A percentile compares a stretch with the other conserved stretches of the same genome.
Evolutionary conservation across 768 basidiomycete species (phyloP).

Genomic region (Hebeloma cylindrosporum): DNA sequence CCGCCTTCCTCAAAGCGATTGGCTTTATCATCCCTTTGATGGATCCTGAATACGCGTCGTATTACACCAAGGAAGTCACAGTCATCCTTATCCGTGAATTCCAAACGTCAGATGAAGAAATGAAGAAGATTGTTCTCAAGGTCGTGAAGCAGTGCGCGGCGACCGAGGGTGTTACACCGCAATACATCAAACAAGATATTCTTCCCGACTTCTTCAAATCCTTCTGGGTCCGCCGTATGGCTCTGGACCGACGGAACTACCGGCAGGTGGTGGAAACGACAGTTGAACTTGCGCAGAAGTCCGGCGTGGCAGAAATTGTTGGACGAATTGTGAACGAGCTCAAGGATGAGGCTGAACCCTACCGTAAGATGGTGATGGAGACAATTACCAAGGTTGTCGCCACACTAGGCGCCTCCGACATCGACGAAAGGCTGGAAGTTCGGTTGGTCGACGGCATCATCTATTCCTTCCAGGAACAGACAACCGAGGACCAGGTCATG

Average conservation of each 20-base stretch:
- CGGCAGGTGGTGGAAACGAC: conserved; percentile 98
- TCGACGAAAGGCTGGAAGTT: conserved; percentile 94
- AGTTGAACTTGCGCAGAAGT: conserved; percentile 95
- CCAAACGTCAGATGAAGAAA: conserved; percentile 99
- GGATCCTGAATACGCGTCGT: conserved; percentile 99
- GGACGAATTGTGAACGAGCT: conserved; percentile 85
- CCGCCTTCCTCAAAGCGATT: conserved; percentile 95
- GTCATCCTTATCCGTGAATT: conserved; percentile 98
- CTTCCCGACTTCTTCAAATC: conserved; percentile 99
- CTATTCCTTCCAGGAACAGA: conserved; percentile 99
- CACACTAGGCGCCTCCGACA: conserved; percentile 93
- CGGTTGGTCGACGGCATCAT: conserved; percentile 97
- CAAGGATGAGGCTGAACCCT: conserved; percentile 88
- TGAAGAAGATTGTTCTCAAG: conserved; percentile 99
- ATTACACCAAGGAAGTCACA: conserved; percentile 98
- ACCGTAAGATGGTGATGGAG: conserved; percentile 99
- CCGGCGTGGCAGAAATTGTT: conserved; percentile 95
- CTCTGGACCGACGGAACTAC: conserved; percentile 93
- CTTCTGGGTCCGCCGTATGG: conserved; percentile 99
- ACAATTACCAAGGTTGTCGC: conserved; percentile 97
- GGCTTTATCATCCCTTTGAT: conserved; percentile 99
- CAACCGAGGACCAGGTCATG: conserved; percentile 99
- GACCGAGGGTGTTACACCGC: conserved; percentile 95
- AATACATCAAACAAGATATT: conserved; percentile 97
- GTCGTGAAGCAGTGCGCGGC: conserved; percentile 99